A percentile compares a stretch with the other conserved stretches of the same genome.
Evolutionary conservation across 108 stramenopile species (phyloP).

Genomic region (Cyclostephanos tholiformis): DNA sequence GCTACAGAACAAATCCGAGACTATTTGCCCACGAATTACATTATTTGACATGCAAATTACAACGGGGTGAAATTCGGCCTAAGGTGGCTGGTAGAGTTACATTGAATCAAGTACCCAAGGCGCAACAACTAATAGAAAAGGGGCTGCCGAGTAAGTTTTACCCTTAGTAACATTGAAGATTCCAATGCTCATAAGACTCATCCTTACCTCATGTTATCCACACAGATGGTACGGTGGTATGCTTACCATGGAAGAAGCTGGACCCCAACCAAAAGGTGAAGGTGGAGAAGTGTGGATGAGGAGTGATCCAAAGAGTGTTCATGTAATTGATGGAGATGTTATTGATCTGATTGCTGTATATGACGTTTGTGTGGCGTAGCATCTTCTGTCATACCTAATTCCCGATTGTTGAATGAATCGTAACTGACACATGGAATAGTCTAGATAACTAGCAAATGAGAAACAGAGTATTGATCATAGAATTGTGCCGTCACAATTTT

Average conservation of each 20-base stretch:
- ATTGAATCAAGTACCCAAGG: constrained; percentile 63
- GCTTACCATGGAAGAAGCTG: constrained; percentile 14
- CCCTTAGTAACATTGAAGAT: not conserved
- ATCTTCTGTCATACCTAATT: too few species aligned
- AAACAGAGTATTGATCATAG: too few species aligned
- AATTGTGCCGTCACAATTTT: too few species aligned
- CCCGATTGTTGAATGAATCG: too few species aligned
- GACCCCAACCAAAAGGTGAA: constrained; percentile 10
- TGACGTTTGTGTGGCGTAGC: too few species aligned
- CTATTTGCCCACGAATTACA: constrained; percentile 53
- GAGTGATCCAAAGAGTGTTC: not conserved
- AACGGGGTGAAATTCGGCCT: constrained; percentile 61
- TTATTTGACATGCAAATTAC: constrained; percentile 54
- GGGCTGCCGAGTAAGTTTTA: constrained; percentile 42
- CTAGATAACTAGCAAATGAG: too few species aligned
- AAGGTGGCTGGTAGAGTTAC: constrained; percentile 60
- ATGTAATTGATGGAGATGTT: too few species aligned
- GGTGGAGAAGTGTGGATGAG: constrained; percentile 3
- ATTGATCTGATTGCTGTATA: too few species aligned
- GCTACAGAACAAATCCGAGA: constrained; percentile 49
- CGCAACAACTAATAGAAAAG: constrained; percentile 59
- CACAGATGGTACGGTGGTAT: constrained; percentile 15
- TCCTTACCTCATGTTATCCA: not conserved
- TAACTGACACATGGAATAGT: too few species aligned
- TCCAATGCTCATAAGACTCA: not conserved